These are phyloP conservation scores for Dendrocalamus latiflorus DNA, from an alignment of 202 grass and related monocot species.

Conservation along the genomic window DNA sequence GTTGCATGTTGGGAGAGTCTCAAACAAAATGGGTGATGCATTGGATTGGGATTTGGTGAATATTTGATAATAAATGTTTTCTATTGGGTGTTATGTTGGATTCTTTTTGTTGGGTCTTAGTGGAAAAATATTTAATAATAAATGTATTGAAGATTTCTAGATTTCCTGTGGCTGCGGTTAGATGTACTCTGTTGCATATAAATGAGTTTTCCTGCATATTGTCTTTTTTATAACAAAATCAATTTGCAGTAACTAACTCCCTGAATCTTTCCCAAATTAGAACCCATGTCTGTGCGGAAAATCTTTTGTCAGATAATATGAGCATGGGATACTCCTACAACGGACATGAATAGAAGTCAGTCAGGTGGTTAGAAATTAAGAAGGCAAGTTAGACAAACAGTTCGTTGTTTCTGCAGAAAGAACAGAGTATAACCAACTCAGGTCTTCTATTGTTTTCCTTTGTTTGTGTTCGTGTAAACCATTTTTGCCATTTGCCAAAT, in stretches of 20 bases:
- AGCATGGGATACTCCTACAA: too few species aligned
- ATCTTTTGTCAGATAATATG: neutral
- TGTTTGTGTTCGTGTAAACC: slow-evolving; percentile 1
- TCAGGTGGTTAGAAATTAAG: too few species aligned
- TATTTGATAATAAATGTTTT: neutral
- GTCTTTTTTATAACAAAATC: neutral
- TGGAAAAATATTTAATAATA: neutral
- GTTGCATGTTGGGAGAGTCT: neutral
- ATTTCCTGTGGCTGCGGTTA: neutral
- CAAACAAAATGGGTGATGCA: neutral
- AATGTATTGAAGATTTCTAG: neutral
- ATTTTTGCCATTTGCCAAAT: neutral
- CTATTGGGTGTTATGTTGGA: neutral
- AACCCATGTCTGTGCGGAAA: neutral
- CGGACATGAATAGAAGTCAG: too few species aligned
- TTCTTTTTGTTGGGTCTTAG: neutral
- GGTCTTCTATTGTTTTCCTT: neutral
- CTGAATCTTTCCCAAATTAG: neutral
- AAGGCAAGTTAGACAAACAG: neutral
- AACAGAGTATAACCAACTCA: neutral
- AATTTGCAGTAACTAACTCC: neutral
- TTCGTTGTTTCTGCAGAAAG: neutral
- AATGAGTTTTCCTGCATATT: neutral
- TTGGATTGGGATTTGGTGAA: neutral
- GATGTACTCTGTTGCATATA: neutral